Evolutionary conservation across 2,329 filamentous ascomycete genomes (phyloP), one percentile per base, ranked within the genome.

Genomic region (Dactylellina parvicollis): DNA sequence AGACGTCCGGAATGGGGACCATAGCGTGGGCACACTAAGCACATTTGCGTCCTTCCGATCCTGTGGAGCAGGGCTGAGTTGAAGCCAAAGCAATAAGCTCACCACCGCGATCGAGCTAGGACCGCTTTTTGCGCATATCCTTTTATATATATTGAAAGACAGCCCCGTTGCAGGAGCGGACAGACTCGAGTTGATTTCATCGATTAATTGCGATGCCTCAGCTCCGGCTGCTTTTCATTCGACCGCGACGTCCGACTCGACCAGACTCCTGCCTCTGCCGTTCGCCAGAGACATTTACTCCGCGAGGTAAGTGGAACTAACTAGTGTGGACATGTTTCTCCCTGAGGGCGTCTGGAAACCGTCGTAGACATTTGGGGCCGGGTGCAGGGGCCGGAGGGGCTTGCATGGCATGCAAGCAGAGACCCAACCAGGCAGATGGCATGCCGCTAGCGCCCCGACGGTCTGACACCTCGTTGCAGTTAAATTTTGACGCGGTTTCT

Each of bases 361-460:
- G 18, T 10, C 24, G 2, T 7, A n/a, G 52, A 40, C 52, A 20
- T 26, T 34, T 18, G 20, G 30, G 50, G 47, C 34, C 32, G 50
- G 16, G 30, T 18, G 22, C 49, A 54, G 49, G 47, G 49, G 52
- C 52, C 10, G 16, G 34, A n/a, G n/a, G n/a, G n/a, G n/a, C n/a
- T n/a, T n/a, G n/a, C n/a, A n/a, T n/a, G n/a, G n/a, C n/a, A n/a
- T n/a, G n/a, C n/a, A n/a, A n/a, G n/a, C n/a, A n/a, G n/a, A 38
- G 42, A 20, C 52, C 52, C 34, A 56, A 56, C 18, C 36, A 30
- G 52, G 52, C 32, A 56, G 36, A 56, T 56, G 36, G 52, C 18
- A 16, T 28, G n/a, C 8, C 20, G 34, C 32, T 56, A 38, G 50
- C 32, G 34, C 28, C 22, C 16, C 18, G 7, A 9, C n/a, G n/a